A percentile compares a stretch with the other conserved stretches of the same genome.
Evolutionary conservation across 768 basidiomycete species (phyloP).

Genomic region (Tubosaeta brunneosetosa): DNA sequence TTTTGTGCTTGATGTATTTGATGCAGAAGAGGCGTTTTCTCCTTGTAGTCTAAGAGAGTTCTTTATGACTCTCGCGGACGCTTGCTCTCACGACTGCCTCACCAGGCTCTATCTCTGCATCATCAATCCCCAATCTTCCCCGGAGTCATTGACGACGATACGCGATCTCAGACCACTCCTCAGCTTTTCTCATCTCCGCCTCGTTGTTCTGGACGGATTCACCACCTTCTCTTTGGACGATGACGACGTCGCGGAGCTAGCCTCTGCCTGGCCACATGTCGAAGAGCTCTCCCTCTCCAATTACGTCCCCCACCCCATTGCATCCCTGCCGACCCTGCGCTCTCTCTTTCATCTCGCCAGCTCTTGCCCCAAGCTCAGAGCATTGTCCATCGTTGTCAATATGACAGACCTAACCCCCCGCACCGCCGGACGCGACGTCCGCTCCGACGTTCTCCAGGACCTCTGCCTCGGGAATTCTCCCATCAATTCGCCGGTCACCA

Average conservation of each 20-base stretch:
- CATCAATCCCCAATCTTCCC: slow-evolving; percentile 9
- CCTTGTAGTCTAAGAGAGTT: slow-evolving; percentile 8
- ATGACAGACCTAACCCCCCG: not conserved
- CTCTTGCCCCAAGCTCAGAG: slow-evolving; percentile 10
- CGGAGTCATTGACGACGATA: not conserved
- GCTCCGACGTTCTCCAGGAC: not conserved
- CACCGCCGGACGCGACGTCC: not conserved
- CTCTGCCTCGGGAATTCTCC: slow-evolving; percentile 24
- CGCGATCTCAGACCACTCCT: slow-evolving; percentile 14
- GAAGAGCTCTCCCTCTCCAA: slow-evolving; percentile 18
- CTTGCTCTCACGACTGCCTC: slow-evolving; percentile 14
- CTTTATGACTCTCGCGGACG: slow-evolving; percentile 5
- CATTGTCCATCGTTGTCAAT: slow-evolving; percentile 25
- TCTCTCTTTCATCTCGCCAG: slow-evolving; percentile 11
- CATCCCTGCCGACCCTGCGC: slow-evolving; percentile 19
- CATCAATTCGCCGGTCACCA: slow-evolving; percentile 2
- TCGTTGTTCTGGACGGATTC: slow-evolving; percentile 16
- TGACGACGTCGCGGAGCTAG: slow-evolving; percentile 11
- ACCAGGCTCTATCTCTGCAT: slow-evolving; percentile 11
- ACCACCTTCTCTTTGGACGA: slow-evolving; percentile 13
- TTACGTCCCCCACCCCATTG: slow-evolving; percentile 8
- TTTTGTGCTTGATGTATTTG: slow-evolving; percentile 21
- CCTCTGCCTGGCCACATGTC: slow-evolving; percentile 18
- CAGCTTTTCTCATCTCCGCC: slow-evolving; percentile 9
- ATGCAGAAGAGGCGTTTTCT: slow-evolving; percentile 11